Base-by-base conservation (phyloP, 2,329 filamentous ascomycete species). In the Fusarium compactum region DNA sequence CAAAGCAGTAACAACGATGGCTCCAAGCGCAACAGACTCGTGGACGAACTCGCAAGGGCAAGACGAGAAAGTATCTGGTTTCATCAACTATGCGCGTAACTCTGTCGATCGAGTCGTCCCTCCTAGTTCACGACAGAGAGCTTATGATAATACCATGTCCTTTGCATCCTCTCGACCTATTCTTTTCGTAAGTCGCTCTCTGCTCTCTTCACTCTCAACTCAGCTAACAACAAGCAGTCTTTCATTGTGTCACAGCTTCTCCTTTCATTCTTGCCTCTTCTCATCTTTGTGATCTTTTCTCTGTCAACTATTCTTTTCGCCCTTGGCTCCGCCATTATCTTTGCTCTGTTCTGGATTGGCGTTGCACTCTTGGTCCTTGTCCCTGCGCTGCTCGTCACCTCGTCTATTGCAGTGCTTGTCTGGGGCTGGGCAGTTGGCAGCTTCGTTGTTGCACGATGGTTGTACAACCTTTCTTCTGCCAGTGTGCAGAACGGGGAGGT, bases 251-350 rank as follows among this genome's bases (percentile, higher is more conserved):
- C 86, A 30, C 92, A 95, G 77, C 74, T 90, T 62, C 78, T 89
- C 62, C 85, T 94, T 67, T 89, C 89, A 16, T 85, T 89, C 61
- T 79, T 92, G 16, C 93, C 93, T 2, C 74, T 95, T 62, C 79
- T 90, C 43, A 81, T 94, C 67, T 95, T 96, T 82, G 69, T 86
- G 59, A 82, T 87, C 72, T 94, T 95, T 82, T 84, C 86, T 58
- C 72, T 90, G 43, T 88, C 87, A 41, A 87, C 90, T 63, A 80
- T 90, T 67, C 78, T 90, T 67, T 86, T 93, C 77, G 87, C 90
- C 18, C 76, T 92, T 43, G 80, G 89, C 44, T 84, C 85, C 30
- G 90, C 90, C 15, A 74, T 92, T 41, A 74, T 90, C 59, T 92
- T 93, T 82, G 86, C 87, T 2, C 84, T 92, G 50, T 90, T 92